Evolutionary conservation across 2,329 filamentous ascomycete genomes (phyloP), one percentile per base, ranked within the genome.

Genomic region (Sporothrix humicola): DNA sequence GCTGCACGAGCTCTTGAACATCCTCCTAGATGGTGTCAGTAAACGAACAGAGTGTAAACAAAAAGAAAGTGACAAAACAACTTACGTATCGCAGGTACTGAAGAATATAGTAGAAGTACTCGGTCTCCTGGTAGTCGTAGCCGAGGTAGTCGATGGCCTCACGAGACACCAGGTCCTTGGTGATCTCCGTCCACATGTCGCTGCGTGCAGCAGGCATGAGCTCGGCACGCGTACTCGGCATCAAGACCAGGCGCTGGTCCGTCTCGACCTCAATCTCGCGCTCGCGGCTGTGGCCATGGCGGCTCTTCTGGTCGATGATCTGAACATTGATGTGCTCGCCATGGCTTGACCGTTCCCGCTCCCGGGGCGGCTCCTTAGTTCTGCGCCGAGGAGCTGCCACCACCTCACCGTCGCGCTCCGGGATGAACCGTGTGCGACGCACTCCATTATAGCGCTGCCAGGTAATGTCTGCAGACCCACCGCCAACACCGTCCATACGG

Each of bases 171-270:
- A 98, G 83, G 77, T 97, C 95, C 83, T 97, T 97, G 63, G 95
- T 97, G 78, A 99, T 94, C 82, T 98, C 96, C 0, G 96, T 99
- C 95, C 95, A 98, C 85, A 97, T 93, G 74, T 92, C 89, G 73
- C 88, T 87, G 46, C 87, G 83, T 70, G 85, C 86, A 26, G 84
- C 81, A 15, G 81, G 80, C 7, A 81, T 79, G 31, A 78, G 78
- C 20, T 65, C 50, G 17, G 82, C 79, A 72, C 78, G 82, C 73
- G 77, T 80, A 69, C 75, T 81, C 75, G 79, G 81, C 42, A 82
- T 82, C 73, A 83, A 81, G 26, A 79, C 77, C 76, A 84, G 83
- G 76, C 81, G 84, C 76, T 83, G 83, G 75, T 91, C 89, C 20
- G 84, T 85, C 69, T 89, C 87, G 44, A 89, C 83, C 69, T 89